Evolutionary conservation across 1,284 basidiomycete genomes (phyloP), one percentile per base, ranked within the genome.

Genomic region (Wolfiporia cocos): DNA sequence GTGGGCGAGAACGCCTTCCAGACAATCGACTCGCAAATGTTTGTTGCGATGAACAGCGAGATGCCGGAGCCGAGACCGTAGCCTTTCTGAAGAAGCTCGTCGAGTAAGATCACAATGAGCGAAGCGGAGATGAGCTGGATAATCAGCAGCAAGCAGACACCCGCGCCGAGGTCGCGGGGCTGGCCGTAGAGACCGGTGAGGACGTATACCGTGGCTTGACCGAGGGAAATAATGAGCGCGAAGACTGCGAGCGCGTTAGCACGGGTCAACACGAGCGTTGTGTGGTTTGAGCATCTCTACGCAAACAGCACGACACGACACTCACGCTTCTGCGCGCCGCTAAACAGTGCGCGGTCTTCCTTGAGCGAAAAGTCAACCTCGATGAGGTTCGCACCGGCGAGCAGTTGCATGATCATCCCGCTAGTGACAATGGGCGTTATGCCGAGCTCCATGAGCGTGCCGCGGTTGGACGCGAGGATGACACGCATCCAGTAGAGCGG

Each of bases 1-100:
- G 93, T 98, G 22, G 95, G 96, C 3, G 92, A 95, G 71, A 99
- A 98, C 2, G 94, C 95, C 66, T 99, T 99, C 95, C 95, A 99
- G 58, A 98, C 82, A 70, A 99, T 99, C 47, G 88, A 91, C 68
- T 99, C 95, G 69, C 96, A 99, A 55, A 98, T 97, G 77, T 98
- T 99, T 69, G 95, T 98, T 4, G 95, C 95, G 56, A 98, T 97
- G 78, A 98, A 99, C 49, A 98, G 86, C 45, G 94, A 96, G 67
- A 99, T 97, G 58, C 95, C 95, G 2, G 92, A 96, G 44, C 95
- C 95, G 47, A 99, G 89, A 64, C 95, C 95, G 67, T 99, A 98
- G 42, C 95, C 95, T 67, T 98, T 99, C 61, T 97, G 94, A 48
- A 99, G 86, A 46, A 99, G 89, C 68, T 99, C 95, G 62, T 98